Percentiles rank a stretch among this genome's conserved stretches.
Evolutionary conservation across 1,139 yeast genomes (phyloP).

Genomic region (Hemisphaericaspora subhashii): DNA sequence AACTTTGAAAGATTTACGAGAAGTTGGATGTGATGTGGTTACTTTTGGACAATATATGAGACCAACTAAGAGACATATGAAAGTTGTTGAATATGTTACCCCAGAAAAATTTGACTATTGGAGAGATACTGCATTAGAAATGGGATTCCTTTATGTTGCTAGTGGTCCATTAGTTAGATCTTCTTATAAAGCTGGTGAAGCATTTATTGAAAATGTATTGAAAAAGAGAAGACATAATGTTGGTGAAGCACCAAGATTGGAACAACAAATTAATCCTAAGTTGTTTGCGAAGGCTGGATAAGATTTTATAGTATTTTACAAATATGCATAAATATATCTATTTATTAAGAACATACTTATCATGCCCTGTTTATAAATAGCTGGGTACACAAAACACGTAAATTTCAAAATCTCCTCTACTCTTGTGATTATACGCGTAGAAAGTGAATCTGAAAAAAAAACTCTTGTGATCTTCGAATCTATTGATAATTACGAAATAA

Average conservation of each 20-base stretch:
- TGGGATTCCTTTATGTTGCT: constrained; percentile 96
- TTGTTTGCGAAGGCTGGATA: constrained; percentile 7
- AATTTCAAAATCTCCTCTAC: no score
- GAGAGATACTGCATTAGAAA: constrained; percentile 81
- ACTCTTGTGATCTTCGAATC: no score
- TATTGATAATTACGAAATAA: no score
- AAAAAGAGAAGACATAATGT: constrained; percentile 65
- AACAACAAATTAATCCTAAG: constrained; percentile 23
- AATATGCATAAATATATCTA: not conserved
- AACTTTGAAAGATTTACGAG: constrained; percentile 74
- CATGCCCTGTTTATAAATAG: no score
- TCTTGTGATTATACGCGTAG: no score
- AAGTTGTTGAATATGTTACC: constrained; percentile 92
- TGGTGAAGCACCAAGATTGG: constrained; percentile 44
- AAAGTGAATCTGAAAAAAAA: no score
- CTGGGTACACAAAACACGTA: no score
- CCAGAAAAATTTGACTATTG: constrained; percentile 95
- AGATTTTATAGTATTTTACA: no score
- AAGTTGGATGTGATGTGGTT: constrained; percentile 83
- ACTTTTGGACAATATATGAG: constrained; percentile 99
- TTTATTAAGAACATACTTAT: not conserved
- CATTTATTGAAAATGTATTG: constrained; percentile 91
- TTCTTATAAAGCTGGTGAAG: constrained; percentile 97
- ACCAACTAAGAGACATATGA: constrained; percentile 98
- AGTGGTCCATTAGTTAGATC: constrained; percentile 97